These are phyloP conservation scores for Cyberlindnera mycetangii DNA, from an alignment of 805 yeast species.

Conservation along the genomic window DNA sequence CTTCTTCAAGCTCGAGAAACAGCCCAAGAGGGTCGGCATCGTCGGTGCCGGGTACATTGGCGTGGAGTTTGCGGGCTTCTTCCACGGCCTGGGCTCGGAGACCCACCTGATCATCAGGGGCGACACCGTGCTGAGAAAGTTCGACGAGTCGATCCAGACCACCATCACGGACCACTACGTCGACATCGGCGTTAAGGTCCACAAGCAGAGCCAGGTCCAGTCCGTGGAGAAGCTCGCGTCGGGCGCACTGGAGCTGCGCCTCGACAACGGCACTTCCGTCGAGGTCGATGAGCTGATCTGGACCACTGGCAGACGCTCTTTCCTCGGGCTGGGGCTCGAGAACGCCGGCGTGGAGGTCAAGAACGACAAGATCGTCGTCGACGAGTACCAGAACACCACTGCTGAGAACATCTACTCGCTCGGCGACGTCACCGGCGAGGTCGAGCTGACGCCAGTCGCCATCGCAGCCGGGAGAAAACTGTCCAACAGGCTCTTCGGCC, in stretches of 20 bases:
- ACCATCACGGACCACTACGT: conserved; percentile 79
- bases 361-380: conserved; percentile 65
- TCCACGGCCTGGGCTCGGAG: conserved; percentile 82
- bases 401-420: conserved; percentile 72
- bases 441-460: conserved; percentile 96
- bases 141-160: conserved; percentile 77
- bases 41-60: conserved; percentile 99
- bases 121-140: conserved; percentile 82
- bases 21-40: conserved; percentile 89
- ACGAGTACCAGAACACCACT: conserved; percentile 84
- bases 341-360: conserved; percentile 65
- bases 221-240: conserved; percentile 45
- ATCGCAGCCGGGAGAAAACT: conserved; percentile 97
- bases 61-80: conserved; percentile 92
- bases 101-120: conserved; percentile 89
- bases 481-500: conserved; percentile 89
- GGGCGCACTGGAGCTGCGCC: conserved; percentile 48
- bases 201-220: conserved; percentile 57
- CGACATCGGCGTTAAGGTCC: conserved; percentile 77
- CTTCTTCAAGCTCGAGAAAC: conserved; percentile 73
- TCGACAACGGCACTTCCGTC: conserved; percentile 39
- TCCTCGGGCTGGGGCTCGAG: conserved; percentile 71
- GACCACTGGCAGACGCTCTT: conserved; percentile 91
- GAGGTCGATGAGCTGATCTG: conserved; percentile 82
- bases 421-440: conserved; percentile 92